Evolutionary conservation across 306 rosid species (phyloP), one percentile per base, ranked within the genome.

Genomic region (Cucumis cinereus): DNA sequence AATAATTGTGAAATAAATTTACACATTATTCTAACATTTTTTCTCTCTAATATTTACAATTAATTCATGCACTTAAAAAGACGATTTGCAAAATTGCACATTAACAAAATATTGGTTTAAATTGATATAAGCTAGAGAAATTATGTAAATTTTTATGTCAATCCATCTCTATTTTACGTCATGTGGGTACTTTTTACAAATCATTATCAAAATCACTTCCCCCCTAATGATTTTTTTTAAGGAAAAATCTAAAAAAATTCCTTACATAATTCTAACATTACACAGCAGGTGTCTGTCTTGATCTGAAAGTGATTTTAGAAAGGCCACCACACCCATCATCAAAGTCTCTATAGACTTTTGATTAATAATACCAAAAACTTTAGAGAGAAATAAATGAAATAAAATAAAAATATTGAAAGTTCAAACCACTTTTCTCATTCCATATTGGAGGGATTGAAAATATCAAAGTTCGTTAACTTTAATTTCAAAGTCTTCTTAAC

Each of bases 281-380:
- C 16, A 45, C 0, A 20, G 26, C 24, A 43, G 58, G 75, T 70
- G 75, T 13, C 35, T 68, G 53, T 70, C 75, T 23, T 70, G 28
- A 67, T 67, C 74, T 41, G 74, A 41, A 67, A 67, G 74, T 70
- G 57, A 45, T 70, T 38, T 47, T 24, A 23, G 24, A 70, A 70
- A 70, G 75, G 74, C 5, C 33, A 67, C 50, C 50, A 41, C 13
- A 41, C 13, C 54, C 55, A 68, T 68, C 74, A 68, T 20, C 53
- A 41, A 68, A 68, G 33, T n/a, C 55, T 68, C 54, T 22, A 30
- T 30, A 41, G 35, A 68, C 56, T 43, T 43, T 43, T 43, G 74
- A 5, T 38, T 41, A 23, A 41, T 69, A 45, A 43, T 40, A 69
- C 36, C 33, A 68, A 68, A 68, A 38, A 9, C 16, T 66, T 30